phyloP scores from a whole-genome alignment of 2,329 filamentous ascomycete species.

The Colletotrichum spinosum region DNA sequence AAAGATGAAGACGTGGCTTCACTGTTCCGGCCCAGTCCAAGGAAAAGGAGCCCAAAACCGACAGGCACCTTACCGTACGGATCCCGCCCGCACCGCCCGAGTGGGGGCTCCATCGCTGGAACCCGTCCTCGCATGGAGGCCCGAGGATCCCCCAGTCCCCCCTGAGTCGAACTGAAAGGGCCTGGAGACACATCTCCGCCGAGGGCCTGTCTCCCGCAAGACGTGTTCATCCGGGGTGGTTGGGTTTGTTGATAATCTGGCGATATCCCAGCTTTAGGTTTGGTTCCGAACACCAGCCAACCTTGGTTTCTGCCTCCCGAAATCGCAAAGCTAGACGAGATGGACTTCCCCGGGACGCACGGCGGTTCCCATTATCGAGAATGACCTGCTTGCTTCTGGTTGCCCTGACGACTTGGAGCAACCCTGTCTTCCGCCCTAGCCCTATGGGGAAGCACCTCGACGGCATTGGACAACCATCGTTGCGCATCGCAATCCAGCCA shows the following conservation, averaged over 20 bases:
- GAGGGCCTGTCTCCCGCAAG: constrained; percentile 11
- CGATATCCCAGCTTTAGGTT: constrained; percentile 12
- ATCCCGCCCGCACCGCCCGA: constrained; percentile 30
- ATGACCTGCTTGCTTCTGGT: constrained; percentile 1
- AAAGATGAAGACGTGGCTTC: constrained; percentile 39
- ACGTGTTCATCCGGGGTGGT: constrained; percentile 15
- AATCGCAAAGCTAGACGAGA: constrained; percentile 18
- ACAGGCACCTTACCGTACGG: constrained; percentile 22
- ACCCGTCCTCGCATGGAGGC: constrained; percentile 19
- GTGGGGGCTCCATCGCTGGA: constrained; percentile 17
- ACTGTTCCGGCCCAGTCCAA: constrained; percentile 7
- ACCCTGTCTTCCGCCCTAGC: constrained; percentile 15
- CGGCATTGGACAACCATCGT: constrained; percentile 23
- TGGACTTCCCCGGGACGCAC: constrained; percentile 27
- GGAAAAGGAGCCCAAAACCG: constrained; percentile 5
- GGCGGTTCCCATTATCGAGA: constrained; percentile 21
- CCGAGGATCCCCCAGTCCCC: constrained; percentile 23
- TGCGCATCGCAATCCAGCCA: background rate
- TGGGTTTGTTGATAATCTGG: constrained; percentile 31
- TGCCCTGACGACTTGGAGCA: constrained; percentile 23
- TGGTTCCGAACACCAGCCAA: background rate
- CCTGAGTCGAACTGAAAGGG: constrained; percentile 15
- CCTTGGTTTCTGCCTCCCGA: background rate
- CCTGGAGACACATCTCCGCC: constrained; percentile 20
- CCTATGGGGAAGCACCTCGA: constrained; percentile 21